Evolutionary conservation across 2,329 filamentous ascomycete genomes (phyloP), one percentile per base, ranked within the genome.

Genomic region (Leptographium wingfieldii): DNA sequence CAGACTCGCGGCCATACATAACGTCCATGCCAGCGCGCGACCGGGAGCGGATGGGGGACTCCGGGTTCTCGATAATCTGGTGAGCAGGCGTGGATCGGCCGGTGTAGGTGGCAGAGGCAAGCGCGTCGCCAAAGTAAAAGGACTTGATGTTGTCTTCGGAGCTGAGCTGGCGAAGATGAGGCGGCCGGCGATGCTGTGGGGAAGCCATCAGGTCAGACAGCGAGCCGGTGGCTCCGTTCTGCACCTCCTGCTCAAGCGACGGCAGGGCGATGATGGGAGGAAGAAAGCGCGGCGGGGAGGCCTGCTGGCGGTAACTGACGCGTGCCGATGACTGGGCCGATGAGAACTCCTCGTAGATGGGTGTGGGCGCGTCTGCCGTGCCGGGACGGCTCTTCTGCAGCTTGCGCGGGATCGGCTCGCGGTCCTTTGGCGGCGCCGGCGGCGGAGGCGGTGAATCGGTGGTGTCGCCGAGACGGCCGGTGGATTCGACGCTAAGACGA

Each of bases 401-500:
- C 64, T 73, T 75, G 53, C 69, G 68, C 10, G 73, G 71, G n/a
- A 11, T 11, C 33, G 7, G 7, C 54, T 31, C n/a, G 27, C 63
- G 63, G 67, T 60, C 51, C 63, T 61, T 33, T 63, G 29, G 62
- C 62, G 27, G 51, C 2, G 51, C 51, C 27, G 51, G 29, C 27
- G 51, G 25, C 14, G 49, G 27, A 52, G 49, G 10, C 22, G 48
- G 11, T 16, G 43, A 29, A n/a, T 29, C 22, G 40, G 2, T 9
- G 25, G 16, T 16, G 29, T 31, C n/a, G 43, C 16, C 19, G 46
- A 27, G 55, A 31, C 31, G 52, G 43, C 68, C 71, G 31, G 72
- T 66, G 38, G 74, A 73, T 66, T 78, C 77, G 59, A 75, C 67
- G 66, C 76, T 79, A 66, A 76, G 70, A 60, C 74, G 76, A 56